Conservation (phyloP, 495 filamentous ascomycete species). For the Glutinoglossum americanum region DNA sequence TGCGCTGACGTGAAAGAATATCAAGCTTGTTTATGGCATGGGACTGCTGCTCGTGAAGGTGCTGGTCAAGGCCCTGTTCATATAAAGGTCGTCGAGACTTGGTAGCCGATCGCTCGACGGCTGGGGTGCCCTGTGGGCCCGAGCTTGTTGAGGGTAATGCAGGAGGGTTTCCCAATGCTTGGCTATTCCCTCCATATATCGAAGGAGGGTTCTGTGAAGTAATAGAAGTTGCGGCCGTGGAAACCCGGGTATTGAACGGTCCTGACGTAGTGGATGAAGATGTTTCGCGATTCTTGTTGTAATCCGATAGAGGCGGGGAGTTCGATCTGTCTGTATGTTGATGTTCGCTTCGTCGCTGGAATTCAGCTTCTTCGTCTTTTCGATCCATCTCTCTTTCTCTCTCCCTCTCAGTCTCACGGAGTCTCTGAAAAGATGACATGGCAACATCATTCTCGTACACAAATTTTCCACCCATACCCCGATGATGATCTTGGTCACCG, state of each 20-base stretch:
- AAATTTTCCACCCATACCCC: constrained; percentile 42
- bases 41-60: constrained; percentile 59
- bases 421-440: constrained; percentile 55
- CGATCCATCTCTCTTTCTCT: constrained; percentile 13
- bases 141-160: background rate
- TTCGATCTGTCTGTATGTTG: constrained; percentile 8
- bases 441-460: constrained; percentile 76
- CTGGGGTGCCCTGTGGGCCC: constrained; percentile 6
- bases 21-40: constrained; percentile 61
- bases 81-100: constrained; percentile 55
- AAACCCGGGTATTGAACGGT: constrained; percentile 44
- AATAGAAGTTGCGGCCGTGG: constrained; percentile 82
- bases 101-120: constrained; percentile 25
- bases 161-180: background rate
- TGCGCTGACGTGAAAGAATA: constrained; percentile 37
- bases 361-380: constrained; percentile 17
- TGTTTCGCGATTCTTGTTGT: constrained; percentile 54
- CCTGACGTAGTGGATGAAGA: constrained; percentile 70
- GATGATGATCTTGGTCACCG: constrained; percentile 9
- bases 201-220: constrained; percentile 45
- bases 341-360: too few species aligned
- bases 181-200: constrained; percentile 8
- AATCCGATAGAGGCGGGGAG: constrained; percentile 36
- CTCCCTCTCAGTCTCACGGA: constrained; percentile 30
- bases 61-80: constrained; percentile 61